These are phyloP conservation scores for Hondaea fermentalgiana DNA, from an alignment of 108 stramenopile species.

Conservation along the genomic window DNA sequence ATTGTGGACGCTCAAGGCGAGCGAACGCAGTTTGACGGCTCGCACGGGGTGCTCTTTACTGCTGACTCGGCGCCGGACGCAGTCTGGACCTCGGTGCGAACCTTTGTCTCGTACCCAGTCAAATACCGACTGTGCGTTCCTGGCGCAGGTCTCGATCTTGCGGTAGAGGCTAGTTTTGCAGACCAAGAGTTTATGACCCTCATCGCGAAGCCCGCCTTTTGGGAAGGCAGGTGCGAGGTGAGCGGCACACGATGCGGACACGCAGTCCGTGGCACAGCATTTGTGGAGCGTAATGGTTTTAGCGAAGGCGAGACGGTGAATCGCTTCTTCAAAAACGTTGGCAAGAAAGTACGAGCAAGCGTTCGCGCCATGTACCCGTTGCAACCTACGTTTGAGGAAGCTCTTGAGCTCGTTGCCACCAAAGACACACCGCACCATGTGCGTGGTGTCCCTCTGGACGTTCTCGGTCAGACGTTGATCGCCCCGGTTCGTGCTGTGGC, in stretches of 20 bases:
- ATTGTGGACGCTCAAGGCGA: not conserved
- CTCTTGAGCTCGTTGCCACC: not conserved
- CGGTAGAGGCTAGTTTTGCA: not conserved
- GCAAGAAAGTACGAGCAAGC: not conserved
- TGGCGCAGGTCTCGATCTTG: not conserved
- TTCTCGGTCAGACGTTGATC: not conserved
- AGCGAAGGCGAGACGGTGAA: not conserved
- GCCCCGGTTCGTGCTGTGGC: constrained; percentile 15
- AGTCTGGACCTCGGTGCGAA: constrained; percentile 20
- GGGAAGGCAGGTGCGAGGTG: constrained; percentile 22
- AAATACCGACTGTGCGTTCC: not conserved
- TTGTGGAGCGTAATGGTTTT: constrained; percentile 24
- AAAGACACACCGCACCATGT: constrained; percentile 5
- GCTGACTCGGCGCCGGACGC: not conserved
- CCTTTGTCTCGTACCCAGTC: constrained; percentile 7
- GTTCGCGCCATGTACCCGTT: constrained; percentile 24
- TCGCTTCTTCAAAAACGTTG: constrained; percentile 24
- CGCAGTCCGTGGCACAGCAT: not conserved
- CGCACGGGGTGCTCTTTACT: not conserved
- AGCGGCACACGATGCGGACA: not conserved
- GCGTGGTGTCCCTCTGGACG: not conserved
- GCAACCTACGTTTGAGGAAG: constrained; percentile 14
- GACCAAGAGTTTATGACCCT: constrained; percentile 27
- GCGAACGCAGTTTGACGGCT: not conserved
- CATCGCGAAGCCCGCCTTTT: constrained; percentile 29